A percentile compares a stretch with the other conserved stretches of the same genome.
Evolutionary conservation across 2,329 filamentous ascomycete genomes (phyloP).

Genomic region (Chaetothyriales sp.): DNA sequence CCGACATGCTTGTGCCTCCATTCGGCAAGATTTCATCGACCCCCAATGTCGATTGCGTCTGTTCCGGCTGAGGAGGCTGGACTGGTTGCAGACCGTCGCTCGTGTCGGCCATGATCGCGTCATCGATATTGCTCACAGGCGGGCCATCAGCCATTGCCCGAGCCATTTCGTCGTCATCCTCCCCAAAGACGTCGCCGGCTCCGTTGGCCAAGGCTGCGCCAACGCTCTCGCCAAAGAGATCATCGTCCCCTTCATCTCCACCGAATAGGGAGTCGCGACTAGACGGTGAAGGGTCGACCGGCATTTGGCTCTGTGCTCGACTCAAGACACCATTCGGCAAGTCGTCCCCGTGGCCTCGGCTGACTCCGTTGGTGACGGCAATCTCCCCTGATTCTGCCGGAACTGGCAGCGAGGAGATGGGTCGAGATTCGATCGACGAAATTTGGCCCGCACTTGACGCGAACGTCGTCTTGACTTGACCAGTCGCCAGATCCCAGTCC

Average conservation of each 20-base stretch:
- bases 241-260: conserved; percentile 59
- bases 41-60: conserved; percentile 7
- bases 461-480: conserved; percentile 61
- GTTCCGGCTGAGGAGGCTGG: conserved; percentile 5
- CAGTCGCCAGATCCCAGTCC: conserved; percentile 90
- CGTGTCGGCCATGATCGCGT: conserved; percentile 4
- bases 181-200: conserved; percentile 51
- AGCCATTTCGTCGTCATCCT: conserved; percentile 75
- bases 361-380: conserved; percentile 48
- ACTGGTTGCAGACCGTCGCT: not conserved
- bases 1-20: not conserved
- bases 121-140: conserved; percentile 21
- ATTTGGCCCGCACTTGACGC: conserved; percentile 70
- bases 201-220: conserved; percentile 35
- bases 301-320: conserved; percentile 21
- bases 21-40: conserved; percentile 16
- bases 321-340: conserved; percentile 39
- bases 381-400: conserved; percentile 55
- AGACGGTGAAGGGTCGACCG: conserved; percentile 41
- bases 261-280: conserved; percentile 74
- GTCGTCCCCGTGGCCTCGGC: conserved; percentile 60
- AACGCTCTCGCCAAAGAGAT: conserved; percentile 75
- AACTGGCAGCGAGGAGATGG: conserved; percentile 59
- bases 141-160: conserved; percentile 55
- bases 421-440: conserved; percentile 72